Evolutionary conservation across 441 rosid species (phyloP).

Genomic region (Kokia cookei): DNA sequence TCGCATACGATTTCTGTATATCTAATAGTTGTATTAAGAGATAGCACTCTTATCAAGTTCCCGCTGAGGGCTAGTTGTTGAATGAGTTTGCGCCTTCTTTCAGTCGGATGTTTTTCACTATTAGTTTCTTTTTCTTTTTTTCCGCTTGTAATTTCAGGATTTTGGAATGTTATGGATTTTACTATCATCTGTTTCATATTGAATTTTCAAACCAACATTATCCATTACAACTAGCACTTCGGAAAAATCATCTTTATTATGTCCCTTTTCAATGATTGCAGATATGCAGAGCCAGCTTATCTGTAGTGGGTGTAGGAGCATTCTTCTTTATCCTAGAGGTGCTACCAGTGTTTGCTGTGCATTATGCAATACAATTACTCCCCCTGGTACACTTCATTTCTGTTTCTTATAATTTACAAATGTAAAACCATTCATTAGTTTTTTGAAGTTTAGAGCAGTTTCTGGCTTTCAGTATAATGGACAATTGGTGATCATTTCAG

Average conservation of each 20-base stretch:
- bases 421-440: neutral
- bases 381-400: conserved; percentile 34
- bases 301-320: conserved; percentile 81
- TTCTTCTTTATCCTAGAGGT: conserved; percentile 92
- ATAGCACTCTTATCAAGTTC: neutral
- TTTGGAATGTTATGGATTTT: neutral
- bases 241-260: neutral
- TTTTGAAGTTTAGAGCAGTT: neutral
- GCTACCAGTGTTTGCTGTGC: conserved; percentile 90
- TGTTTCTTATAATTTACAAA: neutral
- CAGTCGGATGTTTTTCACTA: neutral
- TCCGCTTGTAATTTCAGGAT: neutral
- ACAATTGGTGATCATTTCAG: too few relatives aligned
- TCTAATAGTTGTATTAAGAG: neutral
- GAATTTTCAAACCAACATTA: neutral
- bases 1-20: neutral
- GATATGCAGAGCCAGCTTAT: conserved; percentile 95
- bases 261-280: conserved; percentile 19
- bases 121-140: neutral
- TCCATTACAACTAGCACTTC: too few relatives aligned
- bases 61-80: neutral
- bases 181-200: neutral
- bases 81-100: neutral
- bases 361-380: conserved; percentile 62
- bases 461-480: neutral